Conservation (phyloP, 2,329 filamentous ascomycete species). For the Phialemonium atrogriseum region DNA sequence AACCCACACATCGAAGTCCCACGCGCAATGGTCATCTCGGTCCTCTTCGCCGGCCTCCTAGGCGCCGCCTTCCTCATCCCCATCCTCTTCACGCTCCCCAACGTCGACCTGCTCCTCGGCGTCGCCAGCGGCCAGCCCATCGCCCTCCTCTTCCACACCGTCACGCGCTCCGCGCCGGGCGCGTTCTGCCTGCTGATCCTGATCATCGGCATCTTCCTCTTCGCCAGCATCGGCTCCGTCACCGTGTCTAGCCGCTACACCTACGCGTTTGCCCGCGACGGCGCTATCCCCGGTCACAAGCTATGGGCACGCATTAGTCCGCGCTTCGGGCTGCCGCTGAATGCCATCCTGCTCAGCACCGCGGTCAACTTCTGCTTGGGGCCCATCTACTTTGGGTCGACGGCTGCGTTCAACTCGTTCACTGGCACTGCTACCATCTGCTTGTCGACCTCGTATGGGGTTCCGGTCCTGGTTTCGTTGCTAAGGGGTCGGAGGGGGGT, state of each 20-base stretch:
- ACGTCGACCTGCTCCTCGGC: conserved; percentile 32
- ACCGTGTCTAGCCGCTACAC: conserved; percentile 49
- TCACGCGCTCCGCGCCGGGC: conserved; percentile 41
- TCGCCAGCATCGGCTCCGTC: conserved; percentile 50
- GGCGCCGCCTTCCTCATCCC: conserved; percentile 51
- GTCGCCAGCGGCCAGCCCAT: conserved; percentile 41
- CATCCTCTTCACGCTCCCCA: conserved; percentile 47
- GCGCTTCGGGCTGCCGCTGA: conserved; percentile 56
- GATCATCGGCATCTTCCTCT: conserved; percentile 46
- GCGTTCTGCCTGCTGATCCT: too few species aligned
- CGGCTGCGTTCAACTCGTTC: conserved; percentile 65
- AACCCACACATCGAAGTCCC: conserved; percentile 29
- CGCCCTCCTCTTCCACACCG: conserved; percentile 50
- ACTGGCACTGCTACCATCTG: conserved; percentile 63
- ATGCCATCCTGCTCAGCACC: conserved; percentile 67
- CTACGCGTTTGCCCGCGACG: conserved; percentile 47
- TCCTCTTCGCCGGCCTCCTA: conserved; percentile 45
- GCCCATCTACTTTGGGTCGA: conserved; percentile 61
- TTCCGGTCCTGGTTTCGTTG: conserved; percentile 57
- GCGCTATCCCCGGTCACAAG: conserved; percentile 35
- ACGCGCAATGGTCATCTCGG: conserved; percentile 45
- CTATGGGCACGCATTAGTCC: too few species aligned
- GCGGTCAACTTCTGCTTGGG: conserved; percentile 54
- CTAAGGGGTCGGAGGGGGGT: conserved; percentile 52
- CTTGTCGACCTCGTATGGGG: conserved; percentile 59